These are phyloP conservation scores for Chlorella sp. DNA, from an alignment of 139 green algal genomes.

Conservation along the genomic window DNA sequence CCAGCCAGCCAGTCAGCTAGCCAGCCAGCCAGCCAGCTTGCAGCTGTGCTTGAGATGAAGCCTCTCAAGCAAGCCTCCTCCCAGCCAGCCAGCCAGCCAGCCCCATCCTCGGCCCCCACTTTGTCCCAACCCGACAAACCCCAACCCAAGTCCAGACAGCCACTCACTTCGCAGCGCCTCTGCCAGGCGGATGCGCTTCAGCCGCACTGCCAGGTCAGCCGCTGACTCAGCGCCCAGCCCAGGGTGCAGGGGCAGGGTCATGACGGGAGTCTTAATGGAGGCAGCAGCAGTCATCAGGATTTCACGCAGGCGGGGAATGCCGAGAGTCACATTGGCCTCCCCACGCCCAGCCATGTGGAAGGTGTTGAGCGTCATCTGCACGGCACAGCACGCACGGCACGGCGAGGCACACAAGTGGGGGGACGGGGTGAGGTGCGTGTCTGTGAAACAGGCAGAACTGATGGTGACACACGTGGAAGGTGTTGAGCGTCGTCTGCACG, in stretches of 20 bases:
- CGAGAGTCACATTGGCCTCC: constrained; percentile 98
- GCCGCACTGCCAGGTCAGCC: constrained; percentile 69
- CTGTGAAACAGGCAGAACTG: too few species aligned
- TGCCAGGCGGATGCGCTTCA: constrained; percentile 86
- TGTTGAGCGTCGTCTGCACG: too few species aligned
- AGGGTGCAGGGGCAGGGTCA: constrained; percentile 85
- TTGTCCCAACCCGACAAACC: background rate
- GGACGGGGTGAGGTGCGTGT: background rate
- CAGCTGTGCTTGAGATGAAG: too few species aligned
- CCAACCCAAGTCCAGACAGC: too few species aligned
- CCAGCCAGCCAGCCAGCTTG: background rate
- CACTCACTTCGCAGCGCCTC: constrained; percentile 66
- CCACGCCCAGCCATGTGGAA: constrained; percentile 95
- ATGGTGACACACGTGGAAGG: too few species aligned
- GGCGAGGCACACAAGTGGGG: background rate
- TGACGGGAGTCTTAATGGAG: constrained; percentile 92
- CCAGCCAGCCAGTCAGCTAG: background rate
- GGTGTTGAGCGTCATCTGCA: constrained; percentile 94
- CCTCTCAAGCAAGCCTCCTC: too few species aligned
- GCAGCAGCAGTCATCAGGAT: constrained; percentile 95
- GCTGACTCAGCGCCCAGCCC: constrained; percentile 4
- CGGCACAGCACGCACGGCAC: constrained; percentile 17
- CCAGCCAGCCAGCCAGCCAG: too few species aligned
- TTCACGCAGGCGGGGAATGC: constrained; percentile 95
- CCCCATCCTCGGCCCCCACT: background rate